These are phyloP conservation scores for Rhodotorula toruloides DNA, from an alignment of 768 basidiomycete species.

Conservation along the genomic window DNA sequence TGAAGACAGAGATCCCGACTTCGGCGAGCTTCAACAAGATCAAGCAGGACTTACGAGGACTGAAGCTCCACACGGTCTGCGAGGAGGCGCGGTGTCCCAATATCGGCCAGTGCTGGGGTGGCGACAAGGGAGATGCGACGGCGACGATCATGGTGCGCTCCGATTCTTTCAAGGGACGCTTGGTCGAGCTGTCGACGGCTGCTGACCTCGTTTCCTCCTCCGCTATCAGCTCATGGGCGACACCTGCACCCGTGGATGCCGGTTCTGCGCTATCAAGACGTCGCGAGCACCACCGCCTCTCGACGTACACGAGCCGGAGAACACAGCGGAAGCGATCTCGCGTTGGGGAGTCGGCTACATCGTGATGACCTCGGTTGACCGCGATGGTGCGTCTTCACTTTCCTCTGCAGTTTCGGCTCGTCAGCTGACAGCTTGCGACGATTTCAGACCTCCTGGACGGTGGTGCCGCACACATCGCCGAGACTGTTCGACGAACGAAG, in stretches of 20 bases:
- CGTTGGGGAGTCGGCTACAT: conserved; percentile 98
- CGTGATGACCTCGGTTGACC: conserved; percentile 90
- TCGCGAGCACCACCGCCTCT: conserved; percentile 79
- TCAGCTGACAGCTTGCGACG: neutral
- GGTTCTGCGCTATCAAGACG: conserved; percentile 97
- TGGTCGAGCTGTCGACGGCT: too few species aligned
- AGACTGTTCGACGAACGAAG: conserved; percentile 91
- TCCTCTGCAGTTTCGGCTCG: neutral
- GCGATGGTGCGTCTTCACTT: conserved; percentile 66
- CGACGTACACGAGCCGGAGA: conserved; percentile 93
- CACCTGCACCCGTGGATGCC: conserved; percentile 94
- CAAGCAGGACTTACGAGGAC: conserved; percentile 87
- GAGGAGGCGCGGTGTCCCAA: conserved; percentile 99
- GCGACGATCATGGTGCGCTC: conserved; percentile 90
- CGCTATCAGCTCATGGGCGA: conserved; percentile 87
- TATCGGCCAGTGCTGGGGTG: conserved; percentile 99
- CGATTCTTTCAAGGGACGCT: neutral
- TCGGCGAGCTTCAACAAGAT: conserved; percentile 83
- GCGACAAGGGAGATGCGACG: conserved; percentile 65
- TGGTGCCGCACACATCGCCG: conserved; percentile 88
- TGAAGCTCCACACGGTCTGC: conserved; percentile 90
- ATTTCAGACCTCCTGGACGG: conserved; percentile 86
- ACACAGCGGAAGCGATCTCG: conserved; percentile 95
- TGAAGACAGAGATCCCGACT: conserved; percentile 55
- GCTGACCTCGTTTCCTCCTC: neutral